Percentiles rank a stretch among this genome's conserved stretches.
These are phyloP conservation scores for Hypoxylon crocopeplum DNA, from an alignment of 495 filamentous ascomycete species.

Conservation along the genomic window DNA sequence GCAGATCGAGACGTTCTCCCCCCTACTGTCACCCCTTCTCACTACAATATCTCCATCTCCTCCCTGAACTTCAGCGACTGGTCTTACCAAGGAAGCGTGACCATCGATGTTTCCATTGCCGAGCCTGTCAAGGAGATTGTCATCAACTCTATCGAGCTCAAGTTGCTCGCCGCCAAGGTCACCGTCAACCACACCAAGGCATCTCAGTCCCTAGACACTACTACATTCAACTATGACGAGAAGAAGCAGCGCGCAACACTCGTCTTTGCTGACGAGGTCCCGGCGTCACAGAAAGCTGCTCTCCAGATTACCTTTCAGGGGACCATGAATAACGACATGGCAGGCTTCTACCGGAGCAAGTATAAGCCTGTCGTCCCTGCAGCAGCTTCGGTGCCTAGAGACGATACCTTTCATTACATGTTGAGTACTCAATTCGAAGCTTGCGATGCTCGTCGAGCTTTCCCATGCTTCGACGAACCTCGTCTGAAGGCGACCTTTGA, in stretches of 20 bases:
- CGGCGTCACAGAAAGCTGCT: slow-evolving; percentile 63
- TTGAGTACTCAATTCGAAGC: slow-evolving; percentile 97
- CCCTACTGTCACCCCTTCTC: slow-evolving; percentile 75
- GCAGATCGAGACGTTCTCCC: slow-evolving; percentile 62
- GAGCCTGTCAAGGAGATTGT: slow-evolving; percentile 72
- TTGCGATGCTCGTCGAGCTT: slow-evolving; percentile 90
- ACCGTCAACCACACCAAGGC: slow-evolving; percentile 54
- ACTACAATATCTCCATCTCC: slow-evolving; percentile 84
- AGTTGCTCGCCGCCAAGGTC: slow-evolving; percentile 61
- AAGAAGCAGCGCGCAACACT: slow-evolving; percentile 80
- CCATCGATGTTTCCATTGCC: slow-evolving; percentile 64
- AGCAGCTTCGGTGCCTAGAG: slow-evolving; percentile 74
- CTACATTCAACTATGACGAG: slow-evolving; percentile 76
- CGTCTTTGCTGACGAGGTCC: slow-evolving; percentile 71
- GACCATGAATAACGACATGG: slow-evolving; percentile 91
- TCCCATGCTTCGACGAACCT: slow-evolving; percentile 98
- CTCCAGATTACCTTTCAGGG: slow-evolving; percentile 82
- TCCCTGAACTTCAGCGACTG: slow-evolving; percentile 79
- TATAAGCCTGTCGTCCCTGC: slow-evolving; percentile 81
- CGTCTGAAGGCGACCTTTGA: slow-evolving; percentile 96
- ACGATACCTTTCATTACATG: slow-evolving; percentile 87
- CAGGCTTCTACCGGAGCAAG: slow-evolving; percentile 93
- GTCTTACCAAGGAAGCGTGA: slow-evolving; percentile 82
- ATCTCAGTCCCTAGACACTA: slow-evolving; percentile 61
- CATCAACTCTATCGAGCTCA: slow-evolving; percentile 73